phyloP scores from a whole-genome alignment of 2,329 filamentous ascomycete species.

The Curvularia verruculosa region DNA sequence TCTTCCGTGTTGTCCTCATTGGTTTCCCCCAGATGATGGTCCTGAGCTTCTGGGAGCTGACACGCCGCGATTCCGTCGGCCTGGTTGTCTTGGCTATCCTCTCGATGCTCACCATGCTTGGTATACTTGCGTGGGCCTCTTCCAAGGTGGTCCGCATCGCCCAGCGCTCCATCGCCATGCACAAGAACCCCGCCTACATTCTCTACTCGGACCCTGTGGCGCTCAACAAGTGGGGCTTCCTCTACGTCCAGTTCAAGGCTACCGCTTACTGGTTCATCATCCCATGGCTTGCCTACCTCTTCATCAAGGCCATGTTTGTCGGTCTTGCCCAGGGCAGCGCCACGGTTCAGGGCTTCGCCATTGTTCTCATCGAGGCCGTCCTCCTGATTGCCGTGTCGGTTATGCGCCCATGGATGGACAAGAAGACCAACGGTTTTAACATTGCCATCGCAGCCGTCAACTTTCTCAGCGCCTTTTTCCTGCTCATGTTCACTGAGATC shows the following conservation, averaged over 20 bases:
- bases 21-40: slow-evolving; percentile 91
- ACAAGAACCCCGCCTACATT: slow-evolving; percentile 96
- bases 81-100: slow-evolving; percentile 87
- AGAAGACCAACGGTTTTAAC: slow-evolving; percentile 96
- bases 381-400: slow-evolving; percentile 80
- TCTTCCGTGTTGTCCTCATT: slow-evolving; percentile 88
- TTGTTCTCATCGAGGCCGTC: slow-evolving; percentile 81
- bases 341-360: slow-evolving; percentile 77
- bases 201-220: slow-evolving; percentile 93
- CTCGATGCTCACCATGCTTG: slow-evolving; percentile 81
- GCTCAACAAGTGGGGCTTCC: slow-evolving; percentile 97
- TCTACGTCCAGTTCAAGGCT: slow-evolving; percentile 95
- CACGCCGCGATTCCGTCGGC: slow-evolving; percentile 80
- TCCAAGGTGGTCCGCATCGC: slow-evolving; percentile 90
- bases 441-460: slow-evolving; percentile 89
- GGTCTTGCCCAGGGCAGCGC: slow-evolving; percentile 75
- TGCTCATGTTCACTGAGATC: slow-evolving; percentile 85
- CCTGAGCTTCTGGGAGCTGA: slow-evolving; percentile 93
- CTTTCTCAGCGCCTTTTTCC: slow-evolving; percentile 87
- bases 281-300: slow-evolving; percentile 74
- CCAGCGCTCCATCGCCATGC: slow-evolving; percentile 84
- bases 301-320: slow-evolving; percentile 91
- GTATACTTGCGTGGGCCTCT: slow-evolving; percentile 82
- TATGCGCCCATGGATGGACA: slow-evolving; percentile 96
- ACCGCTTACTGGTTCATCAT: slow-evolving; percentile 96